Evolutionary conservation across 2,329 filamentous ascomycete genomes (phyloP), one percentile per base, ranked within the genome.

Genomic region (Cercospora berteroae): DNA sequence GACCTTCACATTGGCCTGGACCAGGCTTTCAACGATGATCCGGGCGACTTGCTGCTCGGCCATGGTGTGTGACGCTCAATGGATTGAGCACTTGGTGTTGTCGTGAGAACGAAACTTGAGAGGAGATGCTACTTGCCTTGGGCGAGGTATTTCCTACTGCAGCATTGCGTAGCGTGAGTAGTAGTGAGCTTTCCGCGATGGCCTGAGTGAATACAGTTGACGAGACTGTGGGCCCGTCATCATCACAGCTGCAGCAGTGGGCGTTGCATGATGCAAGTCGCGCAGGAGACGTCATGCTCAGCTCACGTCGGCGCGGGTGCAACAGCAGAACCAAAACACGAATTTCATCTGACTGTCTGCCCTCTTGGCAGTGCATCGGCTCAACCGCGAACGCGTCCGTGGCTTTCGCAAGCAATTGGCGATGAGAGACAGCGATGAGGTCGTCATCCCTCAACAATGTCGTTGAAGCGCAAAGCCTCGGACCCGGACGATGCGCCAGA

Each of bases 1-100:
- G 29, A 81, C 74, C 57, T 78, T 78, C 33, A 84, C 82, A 4
- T 81, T 81, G 8, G 82, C 82, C 71, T 80, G 77, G 74, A 78
- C 68, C 50, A 78, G 71, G 68, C 73, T 75, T 42, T 77, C 72
- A 52, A 78, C 75, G 25, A 78, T 70, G 68, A 78, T 78, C 50
- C 74, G 67, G 25, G 77, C 75, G 31, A 77, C 75, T 50, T 76
- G 68, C 56, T 76, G 71, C 60, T 75, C 71, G 52, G 67, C 65
- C 68, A 70, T 70, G n/a, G 44, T 61, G 63, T 13, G 60, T 20
- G 12, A 3, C 56, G 52, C 18, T 61, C 6, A 16, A 33, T 39
- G 18, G 20, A 59, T 36, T n/a, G n/a, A 16, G 33, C 5, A 39
- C 4, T 39, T 39, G 36, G 16, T 33, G 25, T 36, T 18, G 56